A percentile compares a stretch with the other conserved stretches of the same genome.
phyloP scores from a whole-genome alignment of 345 rosid species.

The Zanthoxylum bungeanum region DNA sequence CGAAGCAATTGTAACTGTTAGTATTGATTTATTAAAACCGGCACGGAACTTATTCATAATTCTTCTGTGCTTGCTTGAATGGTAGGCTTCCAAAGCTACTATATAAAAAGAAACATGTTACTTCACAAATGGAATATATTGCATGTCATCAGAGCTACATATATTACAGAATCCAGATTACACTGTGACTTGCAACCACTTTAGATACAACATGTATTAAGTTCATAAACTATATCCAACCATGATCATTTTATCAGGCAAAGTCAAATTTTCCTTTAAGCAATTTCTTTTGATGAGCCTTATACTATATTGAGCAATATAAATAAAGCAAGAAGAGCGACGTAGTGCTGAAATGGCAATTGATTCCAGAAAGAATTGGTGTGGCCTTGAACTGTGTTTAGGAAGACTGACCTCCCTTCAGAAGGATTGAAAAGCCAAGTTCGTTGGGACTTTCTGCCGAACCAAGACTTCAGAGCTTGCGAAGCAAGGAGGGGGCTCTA shows the following conservation, averaged over 20 bases:
- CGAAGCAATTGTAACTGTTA: background rate
- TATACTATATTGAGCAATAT: background rate
- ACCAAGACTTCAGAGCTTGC: constrained; percentile 34
- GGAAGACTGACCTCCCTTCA: constrained; percentile 21
- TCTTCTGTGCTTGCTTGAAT: background rate
- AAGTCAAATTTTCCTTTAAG: background rate
- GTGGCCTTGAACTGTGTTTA: background rate
- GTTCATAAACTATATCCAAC: background rate
- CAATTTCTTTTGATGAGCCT: background rate
- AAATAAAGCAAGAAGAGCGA: background rate
- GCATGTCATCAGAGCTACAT: background rate
- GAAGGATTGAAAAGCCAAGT: constrained; percentile 22
- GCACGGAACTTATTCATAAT: background rate
- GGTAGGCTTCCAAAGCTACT: background rate
- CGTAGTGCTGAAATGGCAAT: background rate
- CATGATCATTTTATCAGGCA: too few relatives aligned
- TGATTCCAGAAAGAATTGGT: background rate
- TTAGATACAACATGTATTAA: background rate
- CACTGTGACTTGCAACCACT: background rate
- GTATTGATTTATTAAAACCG: background rate
- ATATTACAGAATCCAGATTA: too few relatives aligned
- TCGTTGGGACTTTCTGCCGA: constrained; percentile 35
- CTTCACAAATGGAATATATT: background rate
- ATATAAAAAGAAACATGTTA: background rate
- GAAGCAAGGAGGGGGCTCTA: constrained; percentile 63